Base-by-base conservation (phyloP, 1,284 basidiomycete genomes). In the Gastroboletus turbinatus region DNA sequence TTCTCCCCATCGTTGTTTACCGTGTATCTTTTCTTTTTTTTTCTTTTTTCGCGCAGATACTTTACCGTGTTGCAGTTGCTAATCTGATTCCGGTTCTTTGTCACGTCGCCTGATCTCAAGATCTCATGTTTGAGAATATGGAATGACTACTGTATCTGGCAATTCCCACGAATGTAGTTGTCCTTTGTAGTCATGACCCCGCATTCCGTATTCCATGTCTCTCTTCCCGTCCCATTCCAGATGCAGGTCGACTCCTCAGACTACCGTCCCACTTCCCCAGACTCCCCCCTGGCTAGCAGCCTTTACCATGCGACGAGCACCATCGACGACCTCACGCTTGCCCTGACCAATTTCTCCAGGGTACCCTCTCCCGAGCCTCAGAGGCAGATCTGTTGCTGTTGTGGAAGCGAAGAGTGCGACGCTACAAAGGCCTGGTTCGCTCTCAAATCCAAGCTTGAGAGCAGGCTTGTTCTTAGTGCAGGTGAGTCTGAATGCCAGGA, bases 381-480 rank as follows among this genome's bases (percentile, higher is more conserved):
- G 27, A 72, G 75, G 30, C 62, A 73, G 13, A 63, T 82, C 2
- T 72, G 67, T 9, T 92, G 90, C 57, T 92, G 89, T 64, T 92
- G 90, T 68, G 80, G 78, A 39, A 76, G 71, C 52, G 82, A 84
- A 46, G 80, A 83, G 9, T 91, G 88, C 66, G 82, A 85, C 60
- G 80, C 83, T 53, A 74, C 80, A 50, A 78, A 71, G 68, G 73
- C 80, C n/a, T 92, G 90, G 84, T 61, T 80, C n/a, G 78, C 77
- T 40, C 75, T 83, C 55, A 89, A 87, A 72, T 77, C 82, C 46
- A 83, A 84, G 69, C 74, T 93, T 27, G 90, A 93, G 71, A 85
- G 81, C 58, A 78, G 89, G 60, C 77, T 95, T 59, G 83, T 88
- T 56, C 78, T 95, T 45, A 92, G 91, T 71, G 92, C 91, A 68